These are phyloP conservation scores for Hyparrhenia diplandra DNA, from an alignment of 176 grass and related monocot genomes.

Conservation along the genomic window DNA sequence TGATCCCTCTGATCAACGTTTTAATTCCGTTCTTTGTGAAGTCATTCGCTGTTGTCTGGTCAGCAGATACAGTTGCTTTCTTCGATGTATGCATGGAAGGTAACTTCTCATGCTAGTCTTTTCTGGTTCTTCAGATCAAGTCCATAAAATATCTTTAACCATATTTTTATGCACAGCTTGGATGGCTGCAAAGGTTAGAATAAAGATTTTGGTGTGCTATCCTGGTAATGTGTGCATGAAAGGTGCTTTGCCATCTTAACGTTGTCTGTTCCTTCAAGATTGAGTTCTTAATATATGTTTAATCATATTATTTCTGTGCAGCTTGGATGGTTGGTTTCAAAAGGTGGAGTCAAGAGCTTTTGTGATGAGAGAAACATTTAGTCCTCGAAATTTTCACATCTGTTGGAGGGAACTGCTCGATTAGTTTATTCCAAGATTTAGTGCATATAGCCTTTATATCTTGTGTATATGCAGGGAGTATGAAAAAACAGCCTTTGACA, in stretches of 20 bases:
- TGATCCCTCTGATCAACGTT: constrained; percentile 80
- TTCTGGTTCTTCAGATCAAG: not conserved
- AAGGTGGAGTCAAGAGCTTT: constrained; percentile 30
- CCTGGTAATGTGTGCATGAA: constrained; percentile 61
- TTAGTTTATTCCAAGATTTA: constrained; percentile 2
- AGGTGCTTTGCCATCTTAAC: constrained; percentile 41
- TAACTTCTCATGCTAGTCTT: constrained; percentile 20
- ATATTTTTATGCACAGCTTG: constrained; percentile 58
- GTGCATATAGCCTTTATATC: not conserved
- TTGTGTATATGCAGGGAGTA: not conserved
- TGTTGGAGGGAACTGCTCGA: not conserved
- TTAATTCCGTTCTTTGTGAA: constrained; percentile 83
- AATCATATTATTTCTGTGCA: constrained; percentile 26
- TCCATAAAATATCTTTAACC: constrained; percentile 7
- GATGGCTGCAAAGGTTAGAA: constrained; percentile 73
- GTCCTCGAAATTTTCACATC: not conserved
- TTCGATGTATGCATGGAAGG: constrained; percentile 98
- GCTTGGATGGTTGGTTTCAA: constrained; percentile 58
- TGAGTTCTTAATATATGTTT: constrained; percentile 1
- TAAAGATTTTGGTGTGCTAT: constrained; percentile 38
- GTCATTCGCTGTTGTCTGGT: constrained; percentile 90
- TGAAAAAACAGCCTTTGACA: not conserved
- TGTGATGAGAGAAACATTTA: not conserved
- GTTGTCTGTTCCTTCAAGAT: not conserved
- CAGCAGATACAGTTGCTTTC: constrained; percentile 83